phyloP scores from a whole-genome alignment of 2,329 filamentous ascomycete genomes.

The Xylaria sp. region DNA sequence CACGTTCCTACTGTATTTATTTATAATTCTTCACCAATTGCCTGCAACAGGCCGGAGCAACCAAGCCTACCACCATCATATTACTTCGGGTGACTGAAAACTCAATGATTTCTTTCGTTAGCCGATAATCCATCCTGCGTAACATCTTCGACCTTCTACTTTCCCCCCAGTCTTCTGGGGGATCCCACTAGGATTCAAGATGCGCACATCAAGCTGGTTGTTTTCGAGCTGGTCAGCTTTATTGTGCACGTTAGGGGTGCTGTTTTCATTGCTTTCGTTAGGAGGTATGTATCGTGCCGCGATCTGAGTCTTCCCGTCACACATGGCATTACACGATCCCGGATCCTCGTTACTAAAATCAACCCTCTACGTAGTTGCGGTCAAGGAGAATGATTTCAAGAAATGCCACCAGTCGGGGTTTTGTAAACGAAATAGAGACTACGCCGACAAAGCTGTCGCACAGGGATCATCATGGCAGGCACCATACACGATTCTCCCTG shows the following conservation, averaged over 20 bases:
- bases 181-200: constrained; percentile 52
- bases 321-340: neutral
- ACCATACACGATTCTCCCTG: constrained; percentile 80
- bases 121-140: constrained; percentile 38
- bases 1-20: constrained; percentile 6
- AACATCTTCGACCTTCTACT: constrained; percentile 47
- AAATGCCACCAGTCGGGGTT: constrained; percentile 96
- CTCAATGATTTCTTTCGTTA: constrained; percentile 31
- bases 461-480: constrained; percentile 77
- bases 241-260: constrained; percentile 67
- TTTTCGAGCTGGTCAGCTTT: constrained; percentile 73
- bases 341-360: constrained; percentile 15
- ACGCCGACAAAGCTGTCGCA: constrained; percentile 79
- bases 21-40: constrained; percentile 22
- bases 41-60: constrained; percentile 16
- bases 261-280: constrained; percentile 71
- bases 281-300: constrained; percentile 64
- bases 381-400: constrained; percentile 98
- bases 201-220: constrained; percentile 63
- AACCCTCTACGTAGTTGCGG: constrained; percentile 67
- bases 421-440: constrained; percentile 92
- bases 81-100: constrained; percentile 5
- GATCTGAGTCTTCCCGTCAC: neutral
- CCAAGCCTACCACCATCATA: neutral
- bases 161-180: constrained; percentile 40